phyloP scores from a whole-genome alignment of 805 yeast genomes.

The Tetrapisispora taiwanensis region DNA sequence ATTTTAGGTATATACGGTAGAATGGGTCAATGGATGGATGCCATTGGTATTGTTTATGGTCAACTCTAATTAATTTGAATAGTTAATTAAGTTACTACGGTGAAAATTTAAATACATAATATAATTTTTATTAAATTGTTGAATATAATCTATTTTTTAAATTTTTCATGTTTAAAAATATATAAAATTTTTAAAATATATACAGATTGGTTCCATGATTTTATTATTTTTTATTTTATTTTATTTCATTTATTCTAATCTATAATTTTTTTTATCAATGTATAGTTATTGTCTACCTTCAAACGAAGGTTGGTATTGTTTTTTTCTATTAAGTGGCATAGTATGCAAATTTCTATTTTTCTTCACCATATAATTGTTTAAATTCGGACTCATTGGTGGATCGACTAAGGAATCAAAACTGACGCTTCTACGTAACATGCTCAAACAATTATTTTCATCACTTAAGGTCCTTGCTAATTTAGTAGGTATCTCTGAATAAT shows the following conservation, averaged over 20 bases:
- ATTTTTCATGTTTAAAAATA: neutral
- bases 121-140: too few species aligned
- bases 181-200: neutral
- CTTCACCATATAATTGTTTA: neutral
- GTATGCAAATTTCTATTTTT: constrained; percentile 1
- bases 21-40: constrained; percentile 60
- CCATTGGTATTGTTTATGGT: constrained; percentile 58
- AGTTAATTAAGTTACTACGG: too few species aligned
- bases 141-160: neutral
- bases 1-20: constrained; percentile 69
- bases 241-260: neutral
- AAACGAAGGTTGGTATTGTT: neutral
- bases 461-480: constrained; percentile 1
- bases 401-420: constrained; percentile 1
- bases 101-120: too few species aligned
- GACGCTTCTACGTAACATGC: neutral
- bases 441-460: constrained; percentile 1
- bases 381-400: neutral
- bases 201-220: neutral
- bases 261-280: neutral
- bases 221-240: too few species aligned
- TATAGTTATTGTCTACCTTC: neutral
- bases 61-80: neutral
- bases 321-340: neutral
- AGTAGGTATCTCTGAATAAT: constrained; percentile 67